These are phyloP conservation scores for Plectosphaerella sp. DNA, from an alignment of 2,329 filamentous ascomycete genomes.

Conservation along the genomic window DNA sequence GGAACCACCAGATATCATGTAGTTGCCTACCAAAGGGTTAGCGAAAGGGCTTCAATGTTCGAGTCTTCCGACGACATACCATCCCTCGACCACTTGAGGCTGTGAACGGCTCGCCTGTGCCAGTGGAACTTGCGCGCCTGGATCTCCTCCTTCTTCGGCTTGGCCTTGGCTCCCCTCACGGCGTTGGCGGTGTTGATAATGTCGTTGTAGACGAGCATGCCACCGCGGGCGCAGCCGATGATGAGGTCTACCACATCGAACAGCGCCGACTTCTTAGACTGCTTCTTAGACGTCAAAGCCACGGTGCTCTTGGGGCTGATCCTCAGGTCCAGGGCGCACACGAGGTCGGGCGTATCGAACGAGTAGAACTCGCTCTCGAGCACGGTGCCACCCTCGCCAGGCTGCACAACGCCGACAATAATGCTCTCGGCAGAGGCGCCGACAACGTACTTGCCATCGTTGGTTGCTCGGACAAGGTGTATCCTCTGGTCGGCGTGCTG, in stretches of 20 bases:
- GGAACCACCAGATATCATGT: conserved; percentile 86
- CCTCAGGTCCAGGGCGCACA: conserved; percentile 64
- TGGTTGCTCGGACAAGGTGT: conserved; percentile 41
- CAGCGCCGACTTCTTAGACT: conserved; percentile 17
- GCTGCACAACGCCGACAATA: conserved; percentile 52
- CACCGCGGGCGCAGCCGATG: conserved; percentile 71
- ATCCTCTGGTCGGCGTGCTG: conserved; percentile 28
- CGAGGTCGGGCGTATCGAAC: conserved; percentile 56
- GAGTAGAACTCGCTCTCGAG: conserved; percentile 53
- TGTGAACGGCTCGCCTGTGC: conserved; percentile 80
- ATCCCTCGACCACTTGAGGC: conserved; percentile 88
- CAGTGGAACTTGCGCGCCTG: conserved; percentile 74
- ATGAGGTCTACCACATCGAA: conserved; percentile 62
- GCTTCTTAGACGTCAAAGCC: conserved; percentile 16
- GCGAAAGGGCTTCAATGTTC: conserved; percentile 10
- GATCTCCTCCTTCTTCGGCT: conserved; percentile 40
- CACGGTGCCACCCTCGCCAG: conserved; percentile 22
- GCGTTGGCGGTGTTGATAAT: conserved; percentile 55
- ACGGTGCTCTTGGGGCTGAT: conserved; percentile 21
- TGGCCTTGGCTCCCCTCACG: conserved; percentile 27
- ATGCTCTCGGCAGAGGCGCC: conserved; percentile 39
- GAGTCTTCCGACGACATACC: conserved; percentile 46
- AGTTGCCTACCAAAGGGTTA: conserved; percentile 62
- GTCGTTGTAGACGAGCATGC: conserved; percentile 79
- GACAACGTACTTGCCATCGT: conserved; percentile 52